Base-by-base conservation (phyloP, 2,329 filamentous ascomycete species). In the Niveomyces coronatus region DNA sequence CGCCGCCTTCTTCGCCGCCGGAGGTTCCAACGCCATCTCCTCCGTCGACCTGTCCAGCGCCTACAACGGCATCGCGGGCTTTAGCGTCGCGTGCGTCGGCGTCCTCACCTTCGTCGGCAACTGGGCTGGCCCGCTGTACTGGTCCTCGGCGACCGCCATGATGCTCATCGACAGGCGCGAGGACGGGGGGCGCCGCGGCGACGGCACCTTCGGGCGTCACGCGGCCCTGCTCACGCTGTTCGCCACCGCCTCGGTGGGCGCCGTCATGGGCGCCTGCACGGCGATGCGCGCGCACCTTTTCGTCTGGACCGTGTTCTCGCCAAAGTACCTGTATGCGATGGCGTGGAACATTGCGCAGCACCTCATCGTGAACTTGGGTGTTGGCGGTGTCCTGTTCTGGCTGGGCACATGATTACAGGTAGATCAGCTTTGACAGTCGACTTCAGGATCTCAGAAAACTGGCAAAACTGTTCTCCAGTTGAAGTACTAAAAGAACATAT, bases 241-340 rank as follows among this genome's bases (percentile, higher is more conserved):
- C 55, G 64, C 74, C 9, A 70, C 82, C 1, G 64, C 67, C 1
- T 77, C 76, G 45, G 60, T 85, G 37, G 60, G 76, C 3, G 81
- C 77, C 32, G 81, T 95, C 17, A 96, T 96, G 89, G 76, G 72
- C 11, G 87, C 89, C 13, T 98, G 91, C 58, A 87, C 83, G 33
- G 68, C 74, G 7, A 59, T 98, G 53, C 69, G 89, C 47, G 86
- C 85, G 20, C 91, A 98, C 67, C 60, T 98, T 41, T 98, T 98
- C 56, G 88, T 98, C 44, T 98, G 91, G 91, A 96, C 89, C 1
- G 91, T 98, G 9, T 98, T 98, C 59, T 94, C 85, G 46, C 91
- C 91, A 0, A 98, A 96, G 60, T 96, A 88, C 58, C 63, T 98
- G 47, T 98, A 94, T 57, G 84, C 79, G 46, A 82, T 91, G 68